phyloP scores from a whole-genome alignment of 1,284 basidiomycete genomes.

The Ceratobasidium sp. region DNA sequence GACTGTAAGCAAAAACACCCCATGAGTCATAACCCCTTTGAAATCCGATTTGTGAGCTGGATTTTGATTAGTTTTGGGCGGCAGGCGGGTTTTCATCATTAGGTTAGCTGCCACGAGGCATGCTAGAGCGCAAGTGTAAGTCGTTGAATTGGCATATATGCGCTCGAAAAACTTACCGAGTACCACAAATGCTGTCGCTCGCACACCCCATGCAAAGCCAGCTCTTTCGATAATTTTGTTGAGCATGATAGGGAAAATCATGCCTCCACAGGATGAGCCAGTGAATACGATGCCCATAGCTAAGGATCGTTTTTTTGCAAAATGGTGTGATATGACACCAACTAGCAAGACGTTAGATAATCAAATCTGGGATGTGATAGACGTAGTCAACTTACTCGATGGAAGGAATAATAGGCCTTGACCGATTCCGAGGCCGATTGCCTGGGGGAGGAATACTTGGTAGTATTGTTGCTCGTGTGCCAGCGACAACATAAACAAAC shows the following conservation, averaged over 20 bases:
- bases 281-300: conserved; percentile 66
- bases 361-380: neutral
- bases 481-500: conserved; percentile 60
- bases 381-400: conserved; percentile 3
- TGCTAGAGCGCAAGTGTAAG: neutral
- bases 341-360: conserved; percentile 59
- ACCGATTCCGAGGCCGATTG: conserved; percentile 62
- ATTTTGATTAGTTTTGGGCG: conserved; percentile 12
- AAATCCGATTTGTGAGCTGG: conserved; percentile 11
- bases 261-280: conserved; percentile 69
- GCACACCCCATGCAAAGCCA: conserved; percentile 71
- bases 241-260: conserved; percentile 75
- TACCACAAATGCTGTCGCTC: conserved; percentile 37
- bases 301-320: conserved; percentile 63
- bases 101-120: conserved; percentile 41
- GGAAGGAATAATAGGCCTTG: conserved; percentile 62
- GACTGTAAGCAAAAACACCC: conserved; percentile 12
- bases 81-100: conserved; percentile 43
- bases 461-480: conserved; percentile 56
- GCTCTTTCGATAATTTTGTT: conserved; percentile 67
- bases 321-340: conserved; percentile 68
- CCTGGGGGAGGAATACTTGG: conserved; percentile 61
- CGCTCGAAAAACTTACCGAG: neutral
- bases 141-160: neutral
- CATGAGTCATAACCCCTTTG: conserved; percentile 21